Evolutionary conservation across 2,329 filamentous ascomycete genomes (phyloP).

Genomic region (Colletotrichum sp.): DNA sequence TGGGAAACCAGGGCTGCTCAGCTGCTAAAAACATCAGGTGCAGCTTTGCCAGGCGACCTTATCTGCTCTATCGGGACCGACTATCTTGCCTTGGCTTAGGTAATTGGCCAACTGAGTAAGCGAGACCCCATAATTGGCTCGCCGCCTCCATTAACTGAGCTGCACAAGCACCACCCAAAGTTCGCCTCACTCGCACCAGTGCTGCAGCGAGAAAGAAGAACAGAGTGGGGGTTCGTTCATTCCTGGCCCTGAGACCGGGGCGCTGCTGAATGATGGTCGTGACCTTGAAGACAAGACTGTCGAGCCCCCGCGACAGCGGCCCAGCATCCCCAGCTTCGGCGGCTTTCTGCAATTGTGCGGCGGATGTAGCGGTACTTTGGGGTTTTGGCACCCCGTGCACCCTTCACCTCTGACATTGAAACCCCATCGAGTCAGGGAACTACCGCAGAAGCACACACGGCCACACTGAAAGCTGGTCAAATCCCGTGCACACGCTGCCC

Average conservation of each 20-base stretch:
- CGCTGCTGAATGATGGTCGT: neutral
- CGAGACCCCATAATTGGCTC: neutral
- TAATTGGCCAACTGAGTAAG: neutral
- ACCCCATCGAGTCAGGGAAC: constrained; percentile 13
- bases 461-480: neutral
- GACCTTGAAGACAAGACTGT: neutral
- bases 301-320: neutral
- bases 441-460: neutral
- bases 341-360: neutral
- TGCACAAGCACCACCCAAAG: neutral
- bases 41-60: neutral
- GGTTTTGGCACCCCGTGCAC: neutral
- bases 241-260: neutral
- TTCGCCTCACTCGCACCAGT: neutral
- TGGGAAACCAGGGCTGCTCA: neutral
- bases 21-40: constrained; percentile 2
- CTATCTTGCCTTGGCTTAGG: neutral
- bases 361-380: constrained; percentile 14
- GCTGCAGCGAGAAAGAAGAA: neutral
- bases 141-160: neutral
- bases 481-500: neutral
- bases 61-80: neutral
- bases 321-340: neutral
- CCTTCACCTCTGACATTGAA: constrained; percentile 8
- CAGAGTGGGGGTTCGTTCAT: neutral